These are phyloP conservation scores for Cutaneotrichosporon arboriforme DNA, from an alignment of 1,284 basidiomycete genomes.

Conservation along the genomic window DNA sequence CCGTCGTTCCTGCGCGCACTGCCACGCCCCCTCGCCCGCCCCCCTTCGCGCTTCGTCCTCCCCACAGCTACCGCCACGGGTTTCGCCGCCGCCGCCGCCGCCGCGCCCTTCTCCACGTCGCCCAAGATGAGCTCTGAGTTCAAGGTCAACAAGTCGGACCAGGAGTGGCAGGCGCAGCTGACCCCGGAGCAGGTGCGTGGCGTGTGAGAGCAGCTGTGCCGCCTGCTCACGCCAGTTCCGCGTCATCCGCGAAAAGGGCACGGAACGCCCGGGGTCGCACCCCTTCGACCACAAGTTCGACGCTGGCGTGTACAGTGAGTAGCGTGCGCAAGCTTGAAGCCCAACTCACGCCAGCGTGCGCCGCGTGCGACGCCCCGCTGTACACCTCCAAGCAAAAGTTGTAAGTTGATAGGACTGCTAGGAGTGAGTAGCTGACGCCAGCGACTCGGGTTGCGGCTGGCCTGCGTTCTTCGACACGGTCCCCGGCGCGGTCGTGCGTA, in stretches of 20 bases:
- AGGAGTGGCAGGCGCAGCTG: constrained; percentile 81
- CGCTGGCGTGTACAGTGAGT: constrained; percentile 60
- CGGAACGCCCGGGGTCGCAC: constrained; percentile 70
- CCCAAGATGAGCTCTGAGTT: constrained; percentile 17
- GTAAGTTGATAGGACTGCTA: constrained; percentile 24
- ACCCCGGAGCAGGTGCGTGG: constrained; percentile 69
- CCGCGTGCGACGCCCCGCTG: constrained; percentile 52
- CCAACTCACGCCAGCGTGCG: constrained; percentile 31
- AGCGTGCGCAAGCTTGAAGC: neutral
- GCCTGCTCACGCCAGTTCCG: constrained; percentile 65
- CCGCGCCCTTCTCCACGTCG: constrained; percentile 20
- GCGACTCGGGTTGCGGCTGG: constrained; percentile 87
- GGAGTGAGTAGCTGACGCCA: constrained; percentile 16
- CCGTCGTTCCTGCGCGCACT: neutral
- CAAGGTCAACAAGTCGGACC: constrained; percentile 58
- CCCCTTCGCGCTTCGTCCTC: neutral
- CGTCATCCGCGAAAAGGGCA: constrained; percentile 78
- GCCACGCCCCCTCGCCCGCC: neutral
- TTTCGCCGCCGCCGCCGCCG: constrained; percentile 6
- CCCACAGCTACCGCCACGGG: neutral
- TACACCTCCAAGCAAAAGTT: constrained; percentile 90
- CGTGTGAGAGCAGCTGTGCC: too few species aligned
- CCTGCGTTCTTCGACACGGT: constrained; percentile 95
- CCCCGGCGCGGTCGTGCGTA: constrained; percentile 74
- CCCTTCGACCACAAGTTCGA: constrained; percentile 64